Evolutionary conservation across 1,284 basidiomycete genomes (phyloP).

Genomic region (Ceratobasidium sp.): DNA sequence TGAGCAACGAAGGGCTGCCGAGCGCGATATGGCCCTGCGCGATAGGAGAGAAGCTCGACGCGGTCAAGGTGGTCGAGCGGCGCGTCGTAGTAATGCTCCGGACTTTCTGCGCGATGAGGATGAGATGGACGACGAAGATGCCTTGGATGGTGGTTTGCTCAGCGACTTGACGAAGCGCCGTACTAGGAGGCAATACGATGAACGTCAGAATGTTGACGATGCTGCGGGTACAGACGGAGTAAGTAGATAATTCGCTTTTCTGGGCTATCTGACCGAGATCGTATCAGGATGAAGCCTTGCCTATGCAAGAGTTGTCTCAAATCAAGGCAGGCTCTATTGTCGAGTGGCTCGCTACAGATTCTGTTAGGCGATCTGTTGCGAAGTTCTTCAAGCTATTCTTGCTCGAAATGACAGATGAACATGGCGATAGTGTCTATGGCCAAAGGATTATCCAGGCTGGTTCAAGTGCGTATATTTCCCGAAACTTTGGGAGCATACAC

Average conservation of each 20-base stretch:
- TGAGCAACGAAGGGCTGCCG: slow-evolving; percentile 80
- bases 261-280: slow-evolving; percentile 16
- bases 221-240: slow-evolving; percentile 84
- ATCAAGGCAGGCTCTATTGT: slow-evolving; percentile 97
- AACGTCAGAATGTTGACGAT: slow-evolving; percentile 83
- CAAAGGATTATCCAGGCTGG: slow-evolving; percentile 91
- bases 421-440: slow-evolving; percentile 92
- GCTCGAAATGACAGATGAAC: slow-evolving; percentile 93
- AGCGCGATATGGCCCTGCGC: slow-evolving; percentile 85
- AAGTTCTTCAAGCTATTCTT: slow-evolving; percentile 95
- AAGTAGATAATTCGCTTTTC: slow-evolving; percentile 48
- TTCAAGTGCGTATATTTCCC: slow-evolving; percentile 71
- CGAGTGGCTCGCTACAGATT: slow-evolving; percentile 94
- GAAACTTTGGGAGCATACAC: not conserved
- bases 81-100: slow-evolving; percentile 78
- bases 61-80: slow-evolving; percentile 67
- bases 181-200: slow-evolving; percentile 86
- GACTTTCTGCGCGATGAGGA: slow-evolving; percentile 52
- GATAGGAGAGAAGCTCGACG: slow-evolving; percentile 78
- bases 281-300: slow-evolving; percentile 73
- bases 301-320: slow-evolving; percentile 94
- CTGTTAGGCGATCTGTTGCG: slow-evolving; percentile 87
- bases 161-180: slow-evolving; percentile 73
- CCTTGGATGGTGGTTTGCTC: slow-evolving; percentile 59
- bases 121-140: slow-evolving; percentile 64